Base-by-base conservation (phyloP, 768 basidiomycete species). In the Leccinum disarticulatum region DNA sequence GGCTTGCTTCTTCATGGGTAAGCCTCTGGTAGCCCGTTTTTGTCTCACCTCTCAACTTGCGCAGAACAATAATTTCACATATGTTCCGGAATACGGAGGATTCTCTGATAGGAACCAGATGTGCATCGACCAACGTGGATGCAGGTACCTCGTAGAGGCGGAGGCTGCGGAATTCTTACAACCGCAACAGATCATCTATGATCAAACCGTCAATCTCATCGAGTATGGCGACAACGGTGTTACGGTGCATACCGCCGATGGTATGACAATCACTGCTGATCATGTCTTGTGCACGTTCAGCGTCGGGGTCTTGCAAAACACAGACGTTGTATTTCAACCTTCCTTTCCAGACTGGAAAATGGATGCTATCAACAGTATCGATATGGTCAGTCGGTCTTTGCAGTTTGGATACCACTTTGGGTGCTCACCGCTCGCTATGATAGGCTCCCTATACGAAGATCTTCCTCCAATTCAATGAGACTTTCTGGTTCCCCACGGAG, bases 271-370 rank as follows among this genome's bases (percentile, higher is more conserved):
- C 22, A 74, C 70, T 14, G 85, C 80, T 13, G 81, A 87, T 55
- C 84, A 86, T 68, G 85, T 81, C 4, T 67, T 90, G 30, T 83
- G 82, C 61, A 89, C 88, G 0, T 89, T 89, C 72, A 88, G 87
- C 61, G 68, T 87, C 3, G 88, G 88, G 0, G 88, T 90, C 7
- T 74, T 90, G 56, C 88, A 90, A 72, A 77, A 86, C 56, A 73
- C 79, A 30, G 86, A 87, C 59, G 82, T 89, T 6, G 58, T 53
- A 3, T 89, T 87, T 63, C 66, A 79, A 46, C 87, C 87, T 3
- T 25, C 72, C 8, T 67, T 88, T 19, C 87, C 87, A 30, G 65
- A 10, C 31, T 31, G 31, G 31, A 31, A 31, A 31, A 31, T 31
- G 31, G 31, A 31, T 31, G 31, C 31, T 11, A 31, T 31, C 31